Percentiles rank a stretch among this genome's conserved stretches.
Conservation (phyloP, 345 rosid genomes). For the Corchorus olitorius region DNA sequence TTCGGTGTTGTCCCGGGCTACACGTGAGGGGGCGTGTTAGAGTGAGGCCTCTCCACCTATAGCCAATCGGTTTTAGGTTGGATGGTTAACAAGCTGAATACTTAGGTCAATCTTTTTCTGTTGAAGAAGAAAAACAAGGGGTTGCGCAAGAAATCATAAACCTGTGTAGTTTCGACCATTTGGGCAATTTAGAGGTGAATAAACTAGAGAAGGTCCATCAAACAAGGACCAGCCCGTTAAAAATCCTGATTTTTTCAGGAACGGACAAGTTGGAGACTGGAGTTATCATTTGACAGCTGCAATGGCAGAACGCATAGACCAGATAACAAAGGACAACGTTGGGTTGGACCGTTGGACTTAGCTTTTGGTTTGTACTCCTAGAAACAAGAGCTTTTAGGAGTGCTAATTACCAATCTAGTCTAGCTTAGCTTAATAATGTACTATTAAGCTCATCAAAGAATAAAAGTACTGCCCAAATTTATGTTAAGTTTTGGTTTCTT, state of each 20-base stretch:
- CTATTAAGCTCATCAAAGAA: too few species aligned
- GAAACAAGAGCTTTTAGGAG: not conserved
- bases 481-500: too few species aligned
- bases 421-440: not conserved
- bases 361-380: slow-evolving; percentile 25
- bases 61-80: too few species aligned
- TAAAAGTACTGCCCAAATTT: too few species aligned
- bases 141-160: not conserved
- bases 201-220: not conserved
- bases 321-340: slow-evolving; percentile 25
- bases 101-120: not conserved
- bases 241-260: slow-evolving; percentile 23
- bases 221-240: not conserved
- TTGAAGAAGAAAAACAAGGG: not conserved
- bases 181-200: slow-evolving; percentile 2
- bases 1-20: too few species aligned
- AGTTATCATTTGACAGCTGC: slow-evolving; percentile 25
- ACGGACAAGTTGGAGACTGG: slow-evolving; percentile 32
- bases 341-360: not conserved
- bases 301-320: slow-evolving; percentile 32
- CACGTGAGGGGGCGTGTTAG: too few species aligned
- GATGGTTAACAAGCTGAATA: too few species aligned
- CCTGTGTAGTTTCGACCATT: slow-evolving; percentile 7
- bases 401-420: not conserved
- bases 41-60: too few species aligned